Percentiles rank a stretch among this genome's conserved stretches.
Conservation (phyloP, 1,284 basidiomycete species). For the Leccinum angustisporum region DNA sequence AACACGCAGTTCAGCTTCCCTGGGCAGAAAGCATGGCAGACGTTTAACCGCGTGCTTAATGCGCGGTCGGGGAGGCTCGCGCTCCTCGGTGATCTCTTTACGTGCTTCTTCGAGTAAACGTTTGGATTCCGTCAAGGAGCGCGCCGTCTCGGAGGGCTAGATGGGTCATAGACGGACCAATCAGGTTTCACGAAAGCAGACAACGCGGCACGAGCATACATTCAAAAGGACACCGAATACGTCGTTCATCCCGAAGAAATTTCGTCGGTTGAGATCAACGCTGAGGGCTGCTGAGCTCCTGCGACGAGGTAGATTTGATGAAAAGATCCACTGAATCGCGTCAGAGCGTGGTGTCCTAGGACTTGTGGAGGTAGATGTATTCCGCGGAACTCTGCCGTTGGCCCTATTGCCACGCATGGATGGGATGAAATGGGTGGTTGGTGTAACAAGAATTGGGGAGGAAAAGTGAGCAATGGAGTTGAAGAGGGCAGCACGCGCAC, state of each 20-base stretch:
- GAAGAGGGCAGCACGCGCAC: constrained; percentile 25
- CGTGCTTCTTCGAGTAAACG: constrained; percentile 73
- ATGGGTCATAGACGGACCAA: constrained; percentile 11
- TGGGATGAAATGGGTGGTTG: constrained; percentile 6
- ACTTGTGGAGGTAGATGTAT: constrained; percentile 22
- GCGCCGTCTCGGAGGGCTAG: constrained; percentile 74
- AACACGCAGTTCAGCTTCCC: constrained; percentile 62
- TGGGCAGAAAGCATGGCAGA: constrained; percentile 69
- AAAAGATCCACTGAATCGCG: constrained; percentile 64
- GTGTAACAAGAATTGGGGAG: constrained; percentile 2
- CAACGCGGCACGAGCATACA: constrained; percentile 41
- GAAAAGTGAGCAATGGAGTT: constrained; percentile 12
- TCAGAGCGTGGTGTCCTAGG: constrained; percentile 34
- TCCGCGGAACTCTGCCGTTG: constrained; percentile 23
- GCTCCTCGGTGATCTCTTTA: constrained; percentile 65
- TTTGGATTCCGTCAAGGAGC: constrained; percentile 74
- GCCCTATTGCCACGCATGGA: constrained; percentile 28
- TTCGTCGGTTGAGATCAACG: constrained; percentile 58
- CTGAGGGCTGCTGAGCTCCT: constrained; percentile 58
- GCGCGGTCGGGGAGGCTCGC: constrained; percentile 63
- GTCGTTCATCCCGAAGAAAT: constrained; percentile 78
- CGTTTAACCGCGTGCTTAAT: constrained; percentile 77
- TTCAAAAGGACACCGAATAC: constrained; percentile 75
- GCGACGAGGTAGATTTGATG: constrained; percentile 64
- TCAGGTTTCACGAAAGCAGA: constrained; percentile 7